These are phyloP conservation scores for Phymatotrichopsis omnivora DNA, from an alignment of 2,329 filamentous ascomycete species.

Conservation along the genomic window DNA sequence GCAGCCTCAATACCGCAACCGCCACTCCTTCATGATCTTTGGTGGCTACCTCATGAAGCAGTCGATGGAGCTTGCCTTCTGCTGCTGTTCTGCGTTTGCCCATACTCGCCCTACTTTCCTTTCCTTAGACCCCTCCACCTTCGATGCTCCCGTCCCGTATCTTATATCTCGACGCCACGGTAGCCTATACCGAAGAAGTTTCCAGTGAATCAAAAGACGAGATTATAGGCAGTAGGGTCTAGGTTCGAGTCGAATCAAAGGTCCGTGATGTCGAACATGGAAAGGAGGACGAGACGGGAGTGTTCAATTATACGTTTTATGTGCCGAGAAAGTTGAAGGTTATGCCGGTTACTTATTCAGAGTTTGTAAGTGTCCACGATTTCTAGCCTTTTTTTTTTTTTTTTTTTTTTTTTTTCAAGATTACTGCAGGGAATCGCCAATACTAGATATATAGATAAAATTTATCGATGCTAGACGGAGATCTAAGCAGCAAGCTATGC, in stretches of 20 bases:
- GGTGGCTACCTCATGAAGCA: slow-evolving; percentile 65
- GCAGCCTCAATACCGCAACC: slow-evolving; percentile 47
- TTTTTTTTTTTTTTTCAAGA: neutral
- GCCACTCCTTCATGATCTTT: slow-evolving; percentile 68
- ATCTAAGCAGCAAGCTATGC: slow-evolving; percentile 27
- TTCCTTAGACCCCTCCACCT: slow-evolving; percentile 62
- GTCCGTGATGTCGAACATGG: slow-evolving; percentile 63
- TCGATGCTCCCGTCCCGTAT: slow-evolving; percentile 67
- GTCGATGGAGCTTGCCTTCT: slow-evolving; percentile 67
- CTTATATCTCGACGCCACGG: slow-evolving; percentile 60
- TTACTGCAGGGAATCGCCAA: too few relatives aligned
- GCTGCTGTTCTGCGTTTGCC: slow-evolving; percentile 60
- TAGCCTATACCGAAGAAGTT: slow-evolving; percentile 59
- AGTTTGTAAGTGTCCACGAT: slow-evolving; percentile 37
- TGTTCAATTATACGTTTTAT: slow-evolving; percentile 66
- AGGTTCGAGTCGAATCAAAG: slow-evolving; percentile 61
- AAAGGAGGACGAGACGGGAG: slow-evolving; percentile 55
- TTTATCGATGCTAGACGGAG: slow-evolving; percentile 40
- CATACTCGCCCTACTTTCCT: slow-evolving; percentile 61
- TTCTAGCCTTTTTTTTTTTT: neutral
- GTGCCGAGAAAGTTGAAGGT: slow-evolving; percentile 56
- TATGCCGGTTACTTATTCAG: slow-evolving; percentile 46
- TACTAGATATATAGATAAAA: slow-evolving; percentile 38
- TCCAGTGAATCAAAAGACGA: slow-evolving; percentile 36
- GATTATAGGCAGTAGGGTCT: slow-evolving; percentile 54